Conservation (phyloP, 2,329 filamentous ascomycete genomes). For the Fusarium anthophilum region DNA sequence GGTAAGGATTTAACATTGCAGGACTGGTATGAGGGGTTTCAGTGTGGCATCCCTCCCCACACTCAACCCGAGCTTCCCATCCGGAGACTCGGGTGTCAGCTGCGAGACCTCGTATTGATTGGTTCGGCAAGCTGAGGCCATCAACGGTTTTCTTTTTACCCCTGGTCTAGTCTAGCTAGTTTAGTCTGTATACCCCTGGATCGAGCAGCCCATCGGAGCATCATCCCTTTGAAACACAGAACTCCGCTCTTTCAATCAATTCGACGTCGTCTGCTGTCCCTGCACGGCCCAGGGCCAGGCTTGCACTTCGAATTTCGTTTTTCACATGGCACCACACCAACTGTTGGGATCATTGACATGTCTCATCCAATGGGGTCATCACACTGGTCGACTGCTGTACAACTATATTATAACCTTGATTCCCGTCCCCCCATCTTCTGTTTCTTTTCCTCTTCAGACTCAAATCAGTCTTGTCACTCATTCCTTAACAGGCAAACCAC, state of each 20-base stretch:
- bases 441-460: conserved; percentile 21
- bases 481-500: conserved; percentile 14
- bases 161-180: conserved; percentile 17
- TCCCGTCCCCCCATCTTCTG: conserved; percentile 5
- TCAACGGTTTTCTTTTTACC: conserved; percentile 23
- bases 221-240: conserved; percentile 26
- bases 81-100: conserved; percentile 18
- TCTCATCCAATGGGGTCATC: conserved; percentile 9
- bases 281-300: not conserved
- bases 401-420: conserved; percentile 35
- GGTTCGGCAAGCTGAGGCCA: conserved; percentile 16
- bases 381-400: conserved; percentile 1
- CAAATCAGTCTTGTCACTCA: conserved; percentile 31
- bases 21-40: conserved; percentile 23
- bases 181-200: conserved; percentile 15
- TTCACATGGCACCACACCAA: conserved; percentile 20
- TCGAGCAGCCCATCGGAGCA: conserved; percentile 6
- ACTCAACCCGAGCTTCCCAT: not conserved
- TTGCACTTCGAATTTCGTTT: conserved; percentile 6
- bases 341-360: conserved; percentile 4
- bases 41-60: conserved; percentile 34
- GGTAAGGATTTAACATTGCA: conserved; percentile 18
- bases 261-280: conserved; percentile 8
- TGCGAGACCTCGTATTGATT: not conserved
- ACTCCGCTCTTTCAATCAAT: conserved; percentile 27